A percentile compares a stretch with the other conserved stretches of the same genome.
Evolutionary conservation across 805 yeast genomes (phyloP).

Genomic region (Jamesozyma gamospora): DNA sequence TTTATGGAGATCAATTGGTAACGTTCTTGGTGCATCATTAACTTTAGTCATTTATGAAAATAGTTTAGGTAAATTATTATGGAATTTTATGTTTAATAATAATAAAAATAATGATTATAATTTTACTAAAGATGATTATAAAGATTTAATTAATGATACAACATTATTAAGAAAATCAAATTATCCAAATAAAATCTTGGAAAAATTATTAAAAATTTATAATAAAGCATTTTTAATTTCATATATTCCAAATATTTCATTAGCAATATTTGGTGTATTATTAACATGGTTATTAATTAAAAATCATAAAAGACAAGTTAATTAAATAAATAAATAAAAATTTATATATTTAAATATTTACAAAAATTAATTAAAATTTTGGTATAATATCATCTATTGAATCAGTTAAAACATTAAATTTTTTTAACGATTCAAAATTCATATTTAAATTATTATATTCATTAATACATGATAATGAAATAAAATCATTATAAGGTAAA

Average conservation of each 20-base stretch:
- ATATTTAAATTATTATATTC: constrained; percentile 16
- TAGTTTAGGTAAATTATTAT: constrained; percentile 24
- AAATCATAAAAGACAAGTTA: constrained; percentile 2
- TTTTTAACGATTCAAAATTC: constrained; percentile 7
- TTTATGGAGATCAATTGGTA: constrained; percentile 40
- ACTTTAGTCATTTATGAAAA: constrained; percentile 32
- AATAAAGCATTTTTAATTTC: constrained; percentile 21
- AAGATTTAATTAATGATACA: constrained; percentile 20
- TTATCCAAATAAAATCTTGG: constrained; percentile 13
- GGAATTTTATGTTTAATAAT: constrained; percentile 23
- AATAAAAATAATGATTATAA: constrained; percentile 5
- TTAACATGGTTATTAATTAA: constrained; percentile 11
- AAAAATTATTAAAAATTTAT: constrained; percentile 17
- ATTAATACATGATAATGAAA: constrained; percentile 8
- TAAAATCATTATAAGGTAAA: constrained; percentile 16
- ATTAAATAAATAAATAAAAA: too few relatives aligned
- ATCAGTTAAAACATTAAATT: constrained; percentile 13
- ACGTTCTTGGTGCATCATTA: constrained; percentile 38
- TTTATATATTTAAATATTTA: neutral
- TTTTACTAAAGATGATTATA: constrained; percentile 17
- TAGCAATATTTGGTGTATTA: constrained; percentile 14
- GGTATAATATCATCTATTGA: constrained; percentile 16
- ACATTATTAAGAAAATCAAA: constrained; percentile 18
- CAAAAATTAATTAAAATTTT: neutral
- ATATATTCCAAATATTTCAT: constrained; percentile 19